Base-by-base conservation (phyloP, 768 basidiomycete species). In the Artomyces pyxidatus region DNA sequence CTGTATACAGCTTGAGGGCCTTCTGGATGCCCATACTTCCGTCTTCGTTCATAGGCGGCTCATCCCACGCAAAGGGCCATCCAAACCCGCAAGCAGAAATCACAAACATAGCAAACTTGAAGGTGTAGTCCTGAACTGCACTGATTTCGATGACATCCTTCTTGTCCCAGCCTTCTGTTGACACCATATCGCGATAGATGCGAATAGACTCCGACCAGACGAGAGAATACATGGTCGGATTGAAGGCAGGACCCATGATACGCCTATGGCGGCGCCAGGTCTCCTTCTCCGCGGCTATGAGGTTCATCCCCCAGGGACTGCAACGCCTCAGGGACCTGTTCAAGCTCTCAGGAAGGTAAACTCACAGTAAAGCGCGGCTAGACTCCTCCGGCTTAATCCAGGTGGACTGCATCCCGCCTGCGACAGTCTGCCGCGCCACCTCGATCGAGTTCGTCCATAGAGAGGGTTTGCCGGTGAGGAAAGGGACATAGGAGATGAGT, bases 171-270 rank as follows among this genome's bases (percentile, higher is more conserved):
- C 48, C 51, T 37, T 58, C 57, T 10, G 47, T 27, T 12, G 29
- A 35, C 32, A 50, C 26, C 49, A 56, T 56, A 11, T 55, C 54
- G 26, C 53, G 42, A 38, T 58, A 60, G n/a, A 56, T 37, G 27
- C 52, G 41, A 19, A 42, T 22, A 17, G 59, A 50, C 48, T 58
- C 53, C 21, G 54, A 32, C 57, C 59, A 60, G 37, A 58, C 54
- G 21, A 56, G 48, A 19, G 48, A 45, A 42, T 58, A 60, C 35
- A 52, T 60, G 26, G 19, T 35, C 11, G 45, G 44, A 37, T 58
- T 60, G 55, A 60, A 60, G 7, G 59, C 59, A 6, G 59, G 57
- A 9, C 57, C 57, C 44, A 58, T 41, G 37, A 59, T 59, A n/a
- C 57, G 45, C 11, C 59, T 32, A 37, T 60, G 57, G 4, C 57